Percentiles rank a stretch among this genome's conserved stretches.
phyloP scores from a whole-genome alignment of 1,284 basidiomycete species.

The Microbotryomycetes sp. region DNA sequence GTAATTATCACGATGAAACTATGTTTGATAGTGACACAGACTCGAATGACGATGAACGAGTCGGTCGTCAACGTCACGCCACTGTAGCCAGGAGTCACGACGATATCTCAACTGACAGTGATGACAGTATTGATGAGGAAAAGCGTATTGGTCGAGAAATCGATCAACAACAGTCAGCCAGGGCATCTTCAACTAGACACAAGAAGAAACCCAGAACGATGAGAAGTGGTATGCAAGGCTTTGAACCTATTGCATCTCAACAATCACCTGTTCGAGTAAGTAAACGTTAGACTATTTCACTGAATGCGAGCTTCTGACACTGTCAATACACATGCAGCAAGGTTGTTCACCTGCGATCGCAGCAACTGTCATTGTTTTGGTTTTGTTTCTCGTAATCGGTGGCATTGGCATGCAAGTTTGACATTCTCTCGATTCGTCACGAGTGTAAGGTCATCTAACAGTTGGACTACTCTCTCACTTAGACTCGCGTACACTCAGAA shows the following conservation, averaged over 20 bases:
- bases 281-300: too few relatives aligned
- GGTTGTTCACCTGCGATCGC: too few relatives aligned
- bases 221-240: neutral
- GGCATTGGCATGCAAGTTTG: neutral
- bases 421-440: too few relatives aligned
- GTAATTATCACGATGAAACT: neutral
- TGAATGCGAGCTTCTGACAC: too few relatives aligned
- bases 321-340: neutral
- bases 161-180: neutral
- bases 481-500: neutral
- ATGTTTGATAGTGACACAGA: neutral
- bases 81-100: neutral
- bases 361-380: neutral
- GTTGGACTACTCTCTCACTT: too few relatives aligned
- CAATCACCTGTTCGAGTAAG: too few relatives aligned
- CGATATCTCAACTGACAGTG: neutral
- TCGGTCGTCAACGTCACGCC: neutral
- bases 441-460: too few relatives aligned
- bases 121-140: neutral
- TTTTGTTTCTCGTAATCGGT: neutral
- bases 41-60: neutral
- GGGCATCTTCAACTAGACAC: too few relatives aligned
- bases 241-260: neutral
- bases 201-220: neutral
- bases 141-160: neutral